phyloP scores from a whole-genome alignment of 2,329 filamentous ascomycete genomes.

The Aspergillus terreus region DNA sequence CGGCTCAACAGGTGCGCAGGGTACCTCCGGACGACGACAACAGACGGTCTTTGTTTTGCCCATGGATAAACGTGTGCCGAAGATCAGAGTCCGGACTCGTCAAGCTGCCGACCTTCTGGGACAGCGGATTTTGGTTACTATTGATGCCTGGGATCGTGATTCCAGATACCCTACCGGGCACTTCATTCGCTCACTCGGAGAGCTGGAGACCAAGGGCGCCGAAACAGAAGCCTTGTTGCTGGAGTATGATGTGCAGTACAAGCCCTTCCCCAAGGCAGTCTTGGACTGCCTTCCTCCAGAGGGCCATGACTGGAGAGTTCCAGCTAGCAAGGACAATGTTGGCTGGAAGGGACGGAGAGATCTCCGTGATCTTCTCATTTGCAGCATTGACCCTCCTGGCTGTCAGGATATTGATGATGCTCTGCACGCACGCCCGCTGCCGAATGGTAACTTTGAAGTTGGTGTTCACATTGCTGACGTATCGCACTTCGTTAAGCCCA shows the following conservation, averaged over 20 bases:
- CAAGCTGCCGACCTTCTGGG: slow-evolving; percentile 86
- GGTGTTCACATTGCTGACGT: slow-evolving; percentile 98
- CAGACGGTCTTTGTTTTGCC: slow-evolving; percentile 93
- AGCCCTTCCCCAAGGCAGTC: slow-evolving; percentile 93
- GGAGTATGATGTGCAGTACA: slow-evolving; percentile 96
- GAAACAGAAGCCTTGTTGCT: slow-evolving; percentile 92
- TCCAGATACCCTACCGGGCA: slow-evolving; percentile 90
- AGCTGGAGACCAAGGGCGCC: slow-evolving; percentile 93
- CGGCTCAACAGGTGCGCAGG: slow-evolving; percentile 71
- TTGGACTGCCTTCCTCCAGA: slow-evolving; percentile 87
- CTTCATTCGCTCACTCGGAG: slow-evolving; percentile 87
- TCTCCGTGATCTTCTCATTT: slow-evolving; percentile 80
- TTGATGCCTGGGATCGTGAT: slow-evolving; percentile 93
- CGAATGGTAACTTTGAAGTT: slow-evolving; percentile 93
- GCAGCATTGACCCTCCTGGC: slow-evolving; percentile 93
- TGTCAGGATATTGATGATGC: slow-evolving; percentile 99
- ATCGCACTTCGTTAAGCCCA: slow-evolving; percentile 97
- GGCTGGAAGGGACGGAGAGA: slow-evolving; percentile 86
- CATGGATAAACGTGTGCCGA: slow-evolving; percentile 97
- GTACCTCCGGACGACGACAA: slow-evolving; percentile 74
- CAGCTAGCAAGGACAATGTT: slow-evolving; percentile 70
- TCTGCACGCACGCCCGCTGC: slow-evolving; percentile 76
- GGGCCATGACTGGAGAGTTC: slow-evolving; percentile 92
- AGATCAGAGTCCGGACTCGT: slow-evolving; percentile 87
- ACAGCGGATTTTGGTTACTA: slow-evolving; percentile 86